Evolutionary conservation across 2,329 filamentous ascomycete genomes (phyloP).

Genomic region (Colletotrichum camelliae): DNA sequence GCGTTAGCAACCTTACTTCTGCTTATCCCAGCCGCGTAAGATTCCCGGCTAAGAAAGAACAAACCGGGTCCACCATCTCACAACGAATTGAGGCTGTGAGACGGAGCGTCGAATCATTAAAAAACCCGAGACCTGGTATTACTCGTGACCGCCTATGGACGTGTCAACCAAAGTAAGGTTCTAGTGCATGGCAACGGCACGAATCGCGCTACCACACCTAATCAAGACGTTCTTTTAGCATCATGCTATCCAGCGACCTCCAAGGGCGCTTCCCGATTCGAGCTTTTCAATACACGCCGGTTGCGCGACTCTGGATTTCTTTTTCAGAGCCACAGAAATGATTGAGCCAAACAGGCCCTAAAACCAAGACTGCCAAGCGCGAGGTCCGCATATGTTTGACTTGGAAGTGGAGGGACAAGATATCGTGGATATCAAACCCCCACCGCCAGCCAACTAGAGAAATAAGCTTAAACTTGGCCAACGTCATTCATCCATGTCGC

Average conservation of each 20-base stretch:
- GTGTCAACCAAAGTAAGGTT: background rate
- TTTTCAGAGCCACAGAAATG: background rate
- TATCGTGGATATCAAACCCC: background rate
- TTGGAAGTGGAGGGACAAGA: slow-evolving; percentile 15
- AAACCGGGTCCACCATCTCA: background rate
- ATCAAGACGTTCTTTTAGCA: background rate
- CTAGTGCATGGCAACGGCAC: background rate
- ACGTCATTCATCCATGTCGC: slow-evolving; percentile 20
- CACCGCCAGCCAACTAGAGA: slow-evolving; percentile 10
- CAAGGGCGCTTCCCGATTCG: background rate
- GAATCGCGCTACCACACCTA: background rate
- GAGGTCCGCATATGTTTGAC: slow-evolving; percentile 3
- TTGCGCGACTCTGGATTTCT: background rate
- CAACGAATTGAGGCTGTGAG: background rate
- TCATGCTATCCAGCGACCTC: background rate
- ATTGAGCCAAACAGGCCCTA: background rate
- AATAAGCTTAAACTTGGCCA: slow-evolving; percentile 23
- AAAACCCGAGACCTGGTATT: background rate
- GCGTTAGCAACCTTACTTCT: background rate
- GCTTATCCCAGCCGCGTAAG: background rate
- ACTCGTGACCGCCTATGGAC: background rate
- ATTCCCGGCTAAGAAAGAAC: background rate
- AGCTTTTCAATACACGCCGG: background rate
- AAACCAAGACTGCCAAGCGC: background rate
- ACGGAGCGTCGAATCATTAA: background rate